These are phyloP conservation scores for Colletotrichum phormii DNA, from an alignment of 2,329 filamentous ascomycete genomes.

Conservation along the genomic window DNA sequence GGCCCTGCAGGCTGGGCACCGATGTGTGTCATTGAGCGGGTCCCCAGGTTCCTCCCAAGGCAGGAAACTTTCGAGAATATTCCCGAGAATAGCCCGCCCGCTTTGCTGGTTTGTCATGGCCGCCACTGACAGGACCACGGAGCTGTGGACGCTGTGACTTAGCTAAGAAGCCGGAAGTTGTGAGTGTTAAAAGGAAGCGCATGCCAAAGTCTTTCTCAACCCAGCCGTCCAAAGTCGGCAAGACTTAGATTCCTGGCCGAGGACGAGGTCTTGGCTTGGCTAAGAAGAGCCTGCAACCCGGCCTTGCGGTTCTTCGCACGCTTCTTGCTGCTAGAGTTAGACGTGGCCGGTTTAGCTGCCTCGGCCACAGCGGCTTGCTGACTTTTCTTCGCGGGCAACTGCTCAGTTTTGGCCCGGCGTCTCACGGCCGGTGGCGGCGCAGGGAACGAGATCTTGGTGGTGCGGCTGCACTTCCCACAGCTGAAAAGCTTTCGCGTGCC, in stretches of 20 bases:
- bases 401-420: conserved; percentile 41
- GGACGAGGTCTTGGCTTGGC: conserved; percentile 58
- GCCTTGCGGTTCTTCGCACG: conserved; percentile 74
- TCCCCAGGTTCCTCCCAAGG: conserved; percentile 18
- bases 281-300: conserved; percentile 74
- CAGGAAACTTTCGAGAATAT: conserved; percentile 38
- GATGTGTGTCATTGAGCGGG: conserved; percentile 35
- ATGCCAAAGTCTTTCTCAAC: conserved; percentile 38
- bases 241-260: conserved; percentile 59
- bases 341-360: conserved; percentile 44
- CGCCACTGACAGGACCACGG: not conserved
- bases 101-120: conserved; percentile 15
- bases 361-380: conserved; percentile 10
- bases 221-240: conserved; percentile 63
- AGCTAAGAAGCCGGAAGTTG: not conserved
- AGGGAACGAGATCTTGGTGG: conserved; percentile 29
- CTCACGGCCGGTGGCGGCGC: conserved; percentile 35
- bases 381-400: conserved; percentile 9
- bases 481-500: conserved; percentile 31
- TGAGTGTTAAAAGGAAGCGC: not conserved
- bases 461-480: conserved; percentile 29
- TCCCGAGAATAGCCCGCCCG: conserved; percentile 32
- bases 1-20: conserved; percentile 27
- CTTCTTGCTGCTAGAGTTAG: conserved; percentile 73
- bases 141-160: not conserved